These are phyloP conservation scores for Flaveria floridana DNA, from an alignment of 140 eudicot species.

Conservation along the genomic window DNA sequence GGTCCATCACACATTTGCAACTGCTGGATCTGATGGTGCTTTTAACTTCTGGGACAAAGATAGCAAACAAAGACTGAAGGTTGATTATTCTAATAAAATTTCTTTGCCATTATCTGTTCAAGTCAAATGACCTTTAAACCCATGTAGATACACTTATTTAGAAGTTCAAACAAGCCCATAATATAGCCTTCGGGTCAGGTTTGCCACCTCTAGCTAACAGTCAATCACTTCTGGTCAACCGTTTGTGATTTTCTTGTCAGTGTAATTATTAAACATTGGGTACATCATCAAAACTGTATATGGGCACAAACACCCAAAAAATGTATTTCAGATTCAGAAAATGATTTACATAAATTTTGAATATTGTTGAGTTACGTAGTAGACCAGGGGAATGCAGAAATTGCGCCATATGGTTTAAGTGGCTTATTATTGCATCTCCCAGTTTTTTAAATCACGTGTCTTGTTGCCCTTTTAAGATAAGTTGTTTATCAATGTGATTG, in stretches of 20 bases:
- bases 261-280: background rate
- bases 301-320: background rate
- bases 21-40: slow-evolving; percentile 98
- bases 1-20: slow-evolving; percentile 91
- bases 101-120: background rate
- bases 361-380: background rate
- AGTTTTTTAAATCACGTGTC: background rate
- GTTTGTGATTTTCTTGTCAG: background rate
- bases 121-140: background rate
- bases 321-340: background rate
- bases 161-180: too few species aligned
- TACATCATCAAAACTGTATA: too few species aligned
- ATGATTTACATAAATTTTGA: background rate
- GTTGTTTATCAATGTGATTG: slow-evolving; percentile 5
- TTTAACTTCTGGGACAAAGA: slow-evolving; percentile 98
- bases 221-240: background rate
- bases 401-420: background rate
- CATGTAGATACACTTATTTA: background rate
- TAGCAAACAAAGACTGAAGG: slow-evolving; percentile 96
- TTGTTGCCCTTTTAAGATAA: background rate
- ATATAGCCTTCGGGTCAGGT: too few species aligned
- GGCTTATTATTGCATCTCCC: background rate
- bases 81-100: slow-evolving; percentile 5
- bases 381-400: background rate
- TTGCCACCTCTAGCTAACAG: background rate